These are phyloP conservation scores for Chrysoporthe puriensis DNA, from an alignment of 2,329 filamentous ascomycete genomes.

Conservation along the genomic window DNA sequence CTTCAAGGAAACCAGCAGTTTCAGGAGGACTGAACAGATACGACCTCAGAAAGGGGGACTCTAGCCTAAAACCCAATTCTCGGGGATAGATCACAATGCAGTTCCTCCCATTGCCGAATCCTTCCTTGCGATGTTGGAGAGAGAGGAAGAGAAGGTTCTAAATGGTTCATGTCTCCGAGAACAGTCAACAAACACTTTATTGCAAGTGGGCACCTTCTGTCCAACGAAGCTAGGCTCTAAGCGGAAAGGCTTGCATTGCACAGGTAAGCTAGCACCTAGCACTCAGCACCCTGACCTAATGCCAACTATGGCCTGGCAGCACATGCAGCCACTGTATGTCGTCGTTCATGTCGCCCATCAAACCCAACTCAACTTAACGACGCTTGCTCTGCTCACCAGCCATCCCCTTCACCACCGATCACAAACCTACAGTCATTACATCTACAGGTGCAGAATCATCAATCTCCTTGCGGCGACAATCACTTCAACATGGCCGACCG, in stretches of 20 bases:
- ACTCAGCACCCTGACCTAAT: conserved; percentile 11
- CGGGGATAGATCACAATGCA: background rate
- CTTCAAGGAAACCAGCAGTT: background rate
- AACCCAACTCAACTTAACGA: background rate
- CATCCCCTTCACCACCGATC: background rate
- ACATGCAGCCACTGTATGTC: conserved; percentile 5
- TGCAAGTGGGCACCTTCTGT: conserved; percentile 3
- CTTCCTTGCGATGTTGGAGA: background rate
- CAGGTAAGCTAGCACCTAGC: conserved; percentile 7
- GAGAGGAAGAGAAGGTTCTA: conserved; percentile 8
- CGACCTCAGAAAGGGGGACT: conserved; percentile 1
- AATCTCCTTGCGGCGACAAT: background rate
- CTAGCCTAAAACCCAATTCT: conserved; percentile 2
- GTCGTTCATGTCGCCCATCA: background rate
- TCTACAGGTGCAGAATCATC: background rate
- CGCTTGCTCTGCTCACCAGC: background rate
- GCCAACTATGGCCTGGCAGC: conserved; percentile 1
- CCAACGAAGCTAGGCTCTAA: conserved; percentile 3
- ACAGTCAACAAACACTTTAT: conserved; percentile 23
- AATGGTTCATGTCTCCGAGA: background rate
- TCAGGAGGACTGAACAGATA: conserved; percentile 1
- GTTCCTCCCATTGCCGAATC: conserved; percentile 8
- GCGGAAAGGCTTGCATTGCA: conserved; percentile 1
- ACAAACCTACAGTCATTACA: background rate
- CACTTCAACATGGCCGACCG: conserved; percentile 69